Conservation (phyloP, 78 protist species). For the Chrysochromulina tobinii region DNA sequence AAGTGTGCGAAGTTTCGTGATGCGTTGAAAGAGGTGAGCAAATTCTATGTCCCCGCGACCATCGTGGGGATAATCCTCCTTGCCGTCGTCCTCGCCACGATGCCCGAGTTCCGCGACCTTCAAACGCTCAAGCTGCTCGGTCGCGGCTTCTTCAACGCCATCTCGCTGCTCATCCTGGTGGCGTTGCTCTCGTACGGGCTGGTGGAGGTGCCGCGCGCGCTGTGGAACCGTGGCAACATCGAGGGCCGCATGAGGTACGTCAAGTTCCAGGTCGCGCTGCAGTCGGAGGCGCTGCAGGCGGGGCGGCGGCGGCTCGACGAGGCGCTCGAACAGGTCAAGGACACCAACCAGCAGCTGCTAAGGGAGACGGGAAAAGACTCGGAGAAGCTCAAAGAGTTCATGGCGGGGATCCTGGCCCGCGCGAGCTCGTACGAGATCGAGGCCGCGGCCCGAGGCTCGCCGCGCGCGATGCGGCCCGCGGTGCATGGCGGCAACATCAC, state of each 20-base stretch:
- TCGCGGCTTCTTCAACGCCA: background rate
- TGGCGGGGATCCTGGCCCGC: no score
- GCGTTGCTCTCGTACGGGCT: background rate
- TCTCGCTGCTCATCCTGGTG: conserved; percentile 4
- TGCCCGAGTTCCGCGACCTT: no score
- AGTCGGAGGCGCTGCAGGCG: background rate
- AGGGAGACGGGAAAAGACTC: no score
- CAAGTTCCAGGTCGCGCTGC: background rate
- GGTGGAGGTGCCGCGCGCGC: background rate
- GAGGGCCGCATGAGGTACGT: background rate
- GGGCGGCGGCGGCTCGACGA: background rate
- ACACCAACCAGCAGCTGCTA: background rate
- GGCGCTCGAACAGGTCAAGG: background rate
- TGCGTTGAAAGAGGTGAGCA: no score
- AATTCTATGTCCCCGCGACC: background rate
- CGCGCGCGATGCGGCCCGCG: no score
- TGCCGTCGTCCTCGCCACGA: no score
- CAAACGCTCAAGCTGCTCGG: background rate
- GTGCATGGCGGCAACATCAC: no score
- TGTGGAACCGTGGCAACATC: background rate
- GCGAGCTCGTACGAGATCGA: no score
- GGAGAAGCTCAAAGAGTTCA: no score
- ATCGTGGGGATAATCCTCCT: background rate
- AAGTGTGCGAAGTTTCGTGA: background rate
- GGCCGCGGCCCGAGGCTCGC: no score